phyloP scores from a whole-genome alignment of 23 red algal genomes.

The Cyanidiococcus yangmingshanensis region DNA sequence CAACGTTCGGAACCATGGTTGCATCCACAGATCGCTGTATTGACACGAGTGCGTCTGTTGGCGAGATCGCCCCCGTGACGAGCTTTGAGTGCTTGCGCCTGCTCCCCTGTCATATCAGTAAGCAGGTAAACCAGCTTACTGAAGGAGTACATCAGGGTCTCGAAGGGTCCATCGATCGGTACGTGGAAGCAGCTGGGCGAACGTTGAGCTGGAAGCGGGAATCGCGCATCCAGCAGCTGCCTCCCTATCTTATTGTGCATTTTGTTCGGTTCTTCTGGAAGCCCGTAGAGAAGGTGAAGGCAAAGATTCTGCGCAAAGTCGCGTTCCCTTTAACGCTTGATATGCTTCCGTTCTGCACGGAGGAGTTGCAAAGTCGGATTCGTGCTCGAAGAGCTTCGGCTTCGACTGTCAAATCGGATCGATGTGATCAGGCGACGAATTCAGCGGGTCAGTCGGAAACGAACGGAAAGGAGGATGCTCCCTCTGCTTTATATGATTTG shows the following conservation, averaged over 20 bases:
- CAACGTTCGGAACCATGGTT: constrained; percentile 54
- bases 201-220: constrained; percentile 46
- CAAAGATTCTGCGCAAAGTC: constrained; percentile 89
- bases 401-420: neutral
- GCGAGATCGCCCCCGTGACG: neutral
- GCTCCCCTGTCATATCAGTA: constrained; percentile 81
- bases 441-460: neutral
- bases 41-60: neutral
- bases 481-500: constrained; percentile 68
- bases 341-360: constrained; percentile 64
- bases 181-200: constrained; percentile 34
- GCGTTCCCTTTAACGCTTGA: constrained; percentile 69
- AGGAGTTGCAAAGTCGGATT: constrained; percentile 48
- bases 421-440: neutral
- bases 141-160: constrained; percentile 69
- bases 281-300: constrained; percentile 75
- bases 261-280: constrained; percentile 99
- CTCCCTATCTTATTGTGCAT: constrained; percentile 73
- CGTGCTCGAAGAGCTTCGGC: constrained; percentile 11
- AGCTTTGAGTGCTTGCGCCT: constrained; percentile 35
- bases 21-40: constrained; percentile 45
- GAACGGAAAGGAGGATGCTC: neutral
- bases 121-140: constrained; percentile 49
- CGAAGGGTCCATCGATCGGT: constrained; percentile 67
- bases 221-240: constrained; percentile 48